Conservation (phyloP, 352 stramenopile genomes). For the Pythium rhizo-oryzae region DNA sequence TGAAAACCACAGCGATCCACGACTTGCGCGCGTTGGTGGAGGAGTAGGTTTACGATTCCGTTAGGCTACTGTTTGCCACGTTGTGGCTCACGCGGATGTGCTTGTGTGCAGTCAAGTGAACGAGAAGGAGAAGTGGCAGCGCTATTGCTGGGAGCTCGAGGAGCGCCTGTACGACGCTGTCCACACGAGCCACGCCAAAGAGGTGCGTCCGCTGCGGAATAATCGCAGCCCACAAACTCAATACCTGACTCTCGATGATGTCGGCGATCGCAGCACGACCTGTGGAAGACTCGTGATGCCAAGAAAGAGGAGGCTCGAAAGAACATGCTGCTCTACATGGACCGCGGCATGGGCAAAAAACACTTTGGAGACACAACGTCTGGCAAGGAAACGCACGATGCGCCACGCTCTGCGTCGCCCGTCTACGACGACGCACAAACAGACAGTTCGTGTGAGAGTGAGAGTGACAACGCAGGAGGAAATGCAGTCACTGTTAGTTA, state of each 20-base stretch:
- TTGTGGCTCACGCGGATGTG: too few relatives aligned
- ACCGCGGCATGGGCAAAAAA: constrained; percentile 63
- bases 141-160: constrained; percentile 77
- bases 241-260: too few relatives aligned
- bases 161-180: constrained; percentile 62
- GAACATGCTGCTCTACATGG: constrained; percentile 79
- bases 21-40: constrained; percentile 63
- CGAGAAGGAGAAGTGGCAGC: constrained; percentile 80
- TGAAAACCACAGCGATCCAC: constrained; percentile 40
- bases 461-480: background rate
- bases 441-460: background rate
- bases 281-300: constrained; percentile 64
- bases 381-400: background rate
- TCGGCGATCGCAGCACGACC: constrained; percentile 42
- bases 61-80: too few relatives aligned
- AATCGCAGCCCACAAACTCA: too few relatives aligned
- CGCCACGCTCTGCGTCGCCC: background rate
- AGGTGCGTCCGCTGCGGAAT: constrained; percentile 31
- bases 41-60: too few relatives aligned
- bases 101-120: constrained; percentile 75
- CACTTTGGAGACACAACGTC: constrained; percentile 30
- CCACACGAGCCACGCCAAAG: constrained; percentile 54
- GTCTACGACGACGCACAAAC: background rate
- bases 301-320: constrained; percentile 73
- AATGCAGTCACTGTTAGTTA: too few relatives aligned